Percentiles rank a stretch among this genome's conserved stretches.
Conservation (phyloP, 2,329 filamentous ascomycete genomes). For the Salinomyces thailandicus region DNA sequence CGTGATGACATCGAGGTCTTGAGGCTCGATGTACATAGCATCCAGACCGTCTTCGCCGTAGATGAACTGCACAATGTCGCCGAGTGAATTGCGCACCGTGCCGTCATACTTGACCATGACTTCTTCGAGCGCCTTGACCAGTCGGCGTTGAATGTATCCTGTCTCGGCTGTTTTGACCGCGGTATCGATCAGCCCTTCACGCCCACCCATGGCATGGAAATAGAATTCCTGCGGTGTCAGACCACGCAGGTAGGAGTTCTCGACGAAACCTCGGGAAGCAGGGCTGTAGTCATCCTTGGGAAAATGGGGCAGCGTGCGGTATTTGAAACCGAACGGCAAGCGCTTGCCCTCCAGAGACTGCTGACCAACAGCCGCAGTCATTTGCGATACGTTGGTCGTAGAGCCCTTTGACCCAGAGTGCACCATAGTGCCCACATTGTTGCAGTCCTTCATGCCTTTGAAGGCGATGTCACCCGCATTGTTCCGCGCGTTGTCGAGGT, state of each 20-base stretch:
- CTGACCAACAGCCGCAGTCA: slow-evolving; percentile 95
- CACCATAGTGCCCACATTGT: slow-evolving; percentile 96
- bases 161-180: slow-evolving; percentile 99
- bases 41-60: slow-evolving; percentile 97
- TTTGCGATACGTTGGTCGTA: slow-evolving; percentile 98
- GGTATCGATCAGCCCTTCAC: slow-evolving; percentile 98
- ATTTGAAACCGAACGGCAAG: slow-evolving; percentile 98
- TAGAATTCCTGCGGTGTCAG: slow-evolving; percentile 95
- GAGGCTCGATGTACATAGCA: slow-evolving; percentile 85
- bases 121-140: slow-evolving; percentile 96
- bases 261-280: slow-evolving; percentile 92
- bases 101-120: slow-evolving; percentile 96
- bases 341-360: slow-evolving; percentile 98
- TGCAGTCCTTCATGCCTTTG: slow-evolving; percentile 84
- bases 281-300: slow-evolving; percentile 99
- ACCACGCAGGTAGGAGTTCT: slow-evolving; percentile 95
- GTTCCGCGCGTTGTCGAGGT: slow-evolving; percentile 90
- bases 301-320: slow-evolving; percentile 91
- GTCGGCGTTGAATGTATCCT: slow-evolving; percentile 94
- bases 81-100: slow-evolving; percentile 91
- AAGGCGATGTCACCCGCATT: slow-evolving; percentile 88
- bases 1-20: slow-evolving; percentile 76
- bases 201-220: slow-evolving; percentile 99
- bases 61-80: slow-evolving; percentile 92
- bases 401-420: slow-evolving; percentile 96